phyloP scores from a whole-genome alignment of 345 rosid species.

The Eucalyptus cladocalyx region DNA sequence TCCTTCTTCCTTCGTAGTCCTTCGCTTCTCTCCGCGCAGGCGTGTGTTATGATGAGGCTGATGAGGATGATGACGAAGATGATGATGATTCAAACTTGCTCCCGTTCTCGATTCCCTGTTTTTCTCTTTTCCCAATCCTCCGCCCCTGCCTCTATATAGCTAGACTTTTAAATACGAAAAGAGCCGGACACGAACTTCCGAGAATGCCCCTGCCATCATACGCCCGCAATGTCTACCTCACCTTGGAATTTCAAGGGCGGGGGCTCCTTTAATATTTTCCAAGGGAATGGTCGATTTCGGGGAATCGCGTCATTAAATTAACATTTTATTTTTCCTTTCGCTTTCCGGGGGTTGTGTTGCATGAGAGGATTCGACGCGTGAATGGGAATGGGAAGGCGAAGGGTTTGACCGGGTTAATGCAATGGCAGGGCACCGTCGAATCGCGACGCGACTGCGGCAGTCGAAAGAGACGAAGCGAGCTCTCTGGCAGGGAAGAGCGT shows the following conservation, averaged over 20 bases:
- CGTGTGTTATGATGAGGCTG: not conserved
- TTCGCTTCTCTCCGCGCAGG: not conserved
- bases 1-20: not conserved
- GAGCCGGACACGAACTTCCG: not conserved
- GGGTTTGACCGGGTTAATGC: not conserved
- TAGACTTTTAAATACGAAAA: not conserved
- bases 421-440: not conserved
- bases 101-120: not conserved
- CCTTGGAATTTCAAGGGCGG: not conserved
- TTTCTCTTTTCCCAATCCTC: not conserved
- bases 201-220: not conserved
- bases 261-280: not conserved
- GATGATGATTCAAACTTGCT: not conserved
- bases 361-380: not conserved
- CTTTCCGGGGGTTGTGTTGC: not conserved
- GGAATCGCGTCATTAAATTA: not conserved
- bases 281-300: not conserved
- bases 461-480: not conserved
- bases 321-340: too few species aligned
- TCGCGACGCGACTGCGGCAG: not conserved
- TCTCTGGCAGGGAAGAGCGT: not conserved
- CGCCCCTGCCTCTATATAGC: too few species aligned
- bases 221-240: not conserved
- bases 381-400: not conserved
- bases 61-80: not conserved